Percentiles rank a stretch among this genome's conserved stretches.
Evolutionary conservation across 176 grass and related monocot species (phyloP).

Genomic region (Musa troglodytarum): DNA sequence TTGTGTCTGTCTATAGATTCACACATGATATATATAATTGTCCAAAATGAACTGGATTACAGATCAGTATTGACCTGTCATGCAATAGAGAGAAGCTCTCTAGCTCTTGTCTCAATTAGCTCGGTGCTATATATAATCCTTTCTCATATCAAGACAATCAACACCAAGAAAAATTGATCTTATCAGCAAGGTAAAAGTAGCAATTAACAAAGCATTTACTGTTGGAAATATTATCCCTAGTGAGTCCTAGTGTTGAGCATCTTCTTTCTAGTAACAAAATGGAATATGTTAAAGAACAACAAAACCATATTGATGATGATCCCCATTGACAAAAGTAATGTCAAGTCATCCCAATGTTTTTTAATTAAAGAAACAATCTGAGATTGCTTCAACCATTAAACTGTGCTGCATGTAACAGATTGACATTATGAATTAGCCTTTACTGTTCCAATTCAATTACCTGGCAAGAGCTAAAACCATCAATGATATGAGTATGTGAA

Average conservation of each 20-base stretch:
- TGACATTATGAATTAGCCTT: neutral
- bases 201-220: neutral
- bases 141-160: neutral
- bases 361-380: neutral
- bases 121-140: neutral
- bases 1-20: too few relatives aligned
- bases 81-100: too few relatives aligned
- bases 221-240: too few relatives aligned
- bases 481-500: conserved; percentile 50
- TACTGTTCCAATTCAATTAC: conserved; percentile 22
- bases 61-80: too few relatives aligned
- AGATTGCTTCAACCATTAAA: neutral
- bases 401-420: neutral
- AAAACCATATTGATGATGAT: neutral
- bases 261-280: neutral
- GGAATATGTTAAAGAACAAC: neutral
- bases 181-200: neutral
- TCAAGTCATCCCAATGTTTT: too few relatives aligned
- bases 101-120: neutral
- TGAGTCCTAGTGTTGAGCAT: too few relatives aligned
- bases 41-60: too few relatives aligned
- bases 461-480: conserved; percentile 70
- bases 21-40: too few relatives aligned
- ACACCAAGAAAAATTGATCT: neutral
- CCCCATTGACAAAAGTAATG: neutral